phyloP scores from a whole-genome alignment of 2,329 filamentous ascomycete species.

The Colletotrichum acutatum region DNA sequence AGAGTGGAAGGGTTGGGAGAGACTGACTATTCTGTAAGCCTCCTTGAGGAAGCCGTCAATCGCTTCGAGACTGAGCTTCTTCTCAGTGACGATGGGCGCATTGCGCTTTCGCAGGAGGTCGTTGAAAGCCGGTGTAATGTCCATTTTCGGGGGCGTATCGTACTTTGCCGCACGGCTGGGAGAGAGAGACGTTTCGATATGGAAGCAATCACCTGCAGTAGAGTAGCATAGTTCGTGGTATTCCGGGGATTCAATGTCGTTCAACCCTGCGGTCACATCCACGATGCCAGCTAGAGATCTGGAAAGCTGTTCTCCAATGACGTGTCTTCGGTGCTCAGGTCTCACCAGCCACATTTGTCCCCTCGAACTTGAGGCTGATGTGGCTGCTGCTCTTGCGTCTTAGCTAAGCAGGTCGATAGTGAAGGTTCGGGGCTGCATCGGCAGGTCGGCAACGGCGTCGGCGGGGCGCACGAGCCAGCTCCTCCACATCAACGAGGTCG shows the following conservation, averaged over 20 bases:
- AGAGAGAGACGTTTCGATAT: too few relatives aligned
- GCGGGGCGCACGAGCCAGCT: conserved; percentile 6
- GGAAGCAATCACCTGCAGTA: background rate
- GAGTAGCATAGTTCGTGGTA: conserved; percentile 3
- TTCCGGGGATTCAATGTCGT: background rate
- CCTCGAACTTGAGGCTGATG: background rate
- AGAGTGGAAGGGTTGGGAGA: conserved; percentile 2
- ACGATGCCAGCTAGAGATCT: background rate
- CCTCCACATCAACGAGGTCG: background rate
- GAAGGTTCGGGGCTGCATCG: conserved; percentile 9
- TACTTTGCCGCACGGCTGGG: too few relatives aligned
- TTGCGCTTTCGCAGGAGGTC: conserved; percentile 71
- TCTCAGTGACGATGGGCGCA: conserved; percentile 57
- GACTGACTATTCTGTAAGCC: conserved; percentile 87
- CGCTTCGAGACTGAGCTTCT: conserved; percentile 57
- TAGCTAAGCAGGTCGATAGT: background rate
- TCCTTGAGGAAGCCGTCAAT: conserved; percentile 93
- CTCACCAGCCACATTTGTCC: conserved; percentile 4
- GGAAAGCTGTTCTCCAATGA: conserved; percentile 35
- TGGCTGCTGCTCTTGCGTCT: background rate
- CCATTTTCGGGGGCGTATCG: conserved; percentile 53
- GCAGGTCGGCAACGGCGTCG: conserved; percentile 14
- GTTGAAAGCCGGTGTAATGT: conserved; percentile 78
- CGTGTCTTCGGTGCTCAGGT: conserved; percentile 17
- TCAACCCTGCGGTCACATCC: conserved; percentile 1